phyloP scores from a whole-genome alignment of 2,329 filamentous ascomycete species.

The Bretziella fagacearum region DNA sequence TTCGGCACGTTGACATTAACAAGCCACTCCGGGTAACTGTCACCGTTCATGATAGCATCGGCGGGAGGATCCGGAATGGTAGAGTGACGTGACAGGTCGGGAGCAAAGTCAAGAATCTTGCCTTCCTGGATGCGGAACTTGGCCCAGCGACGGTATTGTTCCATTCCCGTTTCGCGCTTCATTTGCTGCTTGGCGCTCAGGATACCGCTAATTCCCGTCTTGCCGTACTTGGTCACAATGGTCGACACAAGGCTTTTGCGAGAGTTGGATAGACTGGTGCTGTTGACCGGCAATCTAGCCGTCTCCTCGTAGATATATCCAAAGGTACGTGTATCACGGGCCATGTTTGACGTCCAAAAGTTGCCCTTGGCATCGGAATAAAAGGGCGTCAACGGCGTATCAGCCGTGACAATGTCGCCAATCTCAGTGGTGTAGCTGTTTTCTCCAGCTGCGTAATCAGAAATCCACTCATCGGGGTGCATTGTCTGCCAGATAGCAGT shows the following conservation, averaged over 20 bases:
- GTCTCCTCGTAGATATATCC: constrained; percentile 61
- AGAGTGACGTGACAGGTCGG: constrained; percentile 13
- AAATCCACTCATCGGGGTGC: constrained; percentile 50
- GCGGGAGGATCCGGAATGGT: constrained; percentile 16
- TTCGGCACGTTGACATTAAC: constrained; percentile 48
- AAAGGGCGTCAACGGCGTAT: constrained; percentile 51
- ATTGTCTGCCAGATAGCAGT: constrained; percentile 64
- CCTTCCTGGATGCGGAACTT: constrained; percentile 14
- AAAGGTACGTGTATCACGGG: constrained; percentile 42
- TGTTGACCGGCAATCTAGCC: constrained; percentile 16
- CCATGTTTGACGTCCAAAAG: constrained; percentile 51
- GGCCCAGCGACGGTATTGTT: constrained; percentile 4
- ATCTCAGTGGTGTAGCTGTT: constrained; percentile 43
- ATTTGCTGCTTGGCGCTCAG: constrained; percentile 33
- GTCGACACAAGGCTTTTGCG: constrained; percentile 16
- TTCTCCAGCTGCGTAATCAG: constrained; percentile 34
- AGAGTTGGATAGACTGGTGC: constrained; percentile 10
- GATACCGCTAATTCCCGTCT: constrained; percentile 28
- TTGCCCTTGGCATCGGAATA: constrained; percentile 37
- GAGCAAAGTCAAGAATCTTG: constrained; percentile 11
- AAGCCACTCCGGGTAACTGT: constrained; percentile 45
- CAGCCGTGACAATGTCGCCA: constrained; percentile 36
- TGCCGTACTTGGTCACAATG: constrained; percentile 24
- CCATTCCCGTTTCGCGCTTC: constrained; percentile 4
- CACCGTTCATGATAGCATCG: constrained; percentile 23